Evolutionary conservation across 768 basidiomycete species (phyloP), one percentile per base, ranked within the genome.

Genomic region (Jaapia argillacea): DNA sequence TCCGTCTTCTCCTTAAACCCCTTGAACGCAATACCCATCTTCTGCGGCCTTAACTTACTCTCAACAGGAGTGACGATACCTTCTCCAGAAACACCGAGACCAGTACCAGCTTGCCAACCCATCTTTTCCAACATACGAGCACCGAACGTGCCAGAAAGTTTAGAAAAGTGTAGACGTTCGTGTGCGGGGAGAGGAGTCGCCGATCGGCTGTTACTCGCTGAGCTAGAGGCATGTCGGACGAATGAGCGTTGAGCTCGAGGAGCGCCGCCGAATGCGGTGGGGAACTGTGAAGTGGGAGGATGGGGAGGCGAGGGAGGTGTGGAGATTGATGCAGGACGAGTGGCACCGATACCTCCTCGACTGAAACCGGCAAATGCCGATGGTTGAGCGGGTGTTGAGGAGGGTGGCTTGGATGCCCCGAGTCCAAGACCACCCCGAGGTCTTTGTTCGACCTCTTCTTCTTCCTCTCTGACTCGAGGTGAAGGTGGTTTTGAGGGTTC

Each of bases 111-210:
- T 56, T 81, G 70, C 94, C 96, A 99, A 5, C 96, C 96, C 84
- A 93, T 92, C 67, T 93, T 98, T 24, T 77, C 76, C 20, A 99
- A 75, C 77, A 98, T 79, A 45, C 82, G 81, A 16, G 93, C 86
- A 51, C 92, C 94, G 48, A 90, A 81, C 0, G 84, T 71, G 13
- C 77, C 73, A 33, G 75, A 69, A 10, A 98, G 70, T 52, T 85
- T 87, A 49, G 65, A 70, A 60, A 99, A 94, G 57, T 97, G 93
- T n/a, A 71, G 68, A 45, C 71, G 67, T 53, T 98, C 93, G 14
- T 69, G 54, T 1, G 76, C 63, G 16, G 74, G 75, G 16, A 96
- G 72, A 3, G 70, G 66, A 3, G 70, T 66, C 2, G 68, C 64
- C 14, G 72, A 64, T 40, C 72, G 72, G 1, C 73, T 60, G 4